Base-by-base conservation (phyloP, 306 rosid genomes). In the Castanea sativa region DNA sequence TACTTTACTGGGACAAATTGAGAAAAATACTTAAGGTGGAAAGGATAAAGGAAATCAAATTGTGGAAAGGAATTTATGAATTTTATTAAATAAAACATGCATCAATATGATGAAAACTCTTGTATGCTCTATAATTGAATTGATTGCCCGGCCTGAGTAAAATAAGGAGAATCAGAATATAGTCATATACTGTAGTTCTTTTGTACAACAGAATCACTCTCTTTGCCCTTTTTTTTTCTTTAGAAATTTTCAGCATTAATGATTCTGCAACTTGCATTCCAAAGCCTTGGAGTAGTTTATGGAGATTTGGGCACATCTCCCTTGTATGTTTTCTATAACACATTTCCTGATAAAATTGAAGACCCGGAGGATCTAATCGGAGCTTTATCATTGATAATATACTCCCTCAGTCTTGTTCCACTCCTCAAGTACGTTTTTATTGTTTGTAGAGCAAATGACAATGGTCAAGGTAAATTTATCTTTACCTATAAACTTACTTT, bases 251-350 rank as follows among this genome's bases (percentile, higher is more conserved):
- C 99, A 2, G 74, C 89, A 23, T 53, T 91, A 63, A 78, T 96
- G 96, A 91, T 96, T 82, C 85, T 90, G 81, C 95, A 97, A 86
- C 91, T 91, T 80, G 97, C 99, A 58, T 96, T 82, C 82, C 99
- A 96, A 81, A 96, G 99, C 80, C 99, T 96, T 70, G 99, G 99
- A 18, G 99, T 96, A 78, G 99, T 96, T 73, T 96, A 83, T 73
- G 99, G 99, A 76, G 99, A 96, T 86, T 87, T 96, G 88, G 99
- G 99, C 77, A 96, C 99, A 73, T 96, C 99, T 30, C 99, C 99
- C 6, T 85, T 96, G 83, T 96, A 96, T 33, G 99, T 96, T 60
- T 96, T 96, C 85, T 89, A 96, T 88, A 96, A 96, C 76, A 96
- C 94, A 61, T 96, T 93, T 87, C 97, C 99, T 76, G 86, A 10